Evolutionary conservation across 257 asterid genomes (phyloP).

Genomic region (Solanum chiquidenum): DNA sequence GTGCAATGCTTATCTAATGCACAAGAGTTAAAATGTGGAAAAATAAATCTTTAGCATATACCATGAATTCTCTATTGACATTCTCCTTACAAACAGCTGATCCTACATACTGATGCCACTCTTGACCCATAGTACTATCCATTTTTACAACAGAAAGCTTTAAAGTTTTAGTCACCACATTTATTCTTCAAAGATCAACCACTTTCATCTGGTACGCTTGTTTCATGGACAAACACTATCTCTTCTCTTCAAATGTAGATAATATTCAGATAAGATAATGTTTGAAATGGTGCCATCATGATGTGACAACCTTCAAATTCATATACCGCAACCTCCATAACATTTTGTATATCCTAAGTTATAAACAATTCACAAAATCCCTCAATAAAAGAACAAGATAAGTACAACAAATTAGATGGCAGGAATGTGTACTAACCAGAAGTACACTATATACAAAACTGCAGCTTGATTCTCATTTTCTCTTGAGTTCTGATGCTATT

Average conservation of each 20-base stretch:
- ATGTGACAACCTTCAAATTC: neutral
- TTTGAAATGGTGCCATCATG: neutral
- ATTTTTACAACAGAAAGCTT: neutral
- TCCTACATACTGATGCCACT: neutral
- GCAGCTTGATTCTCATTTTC: slow-evolving; percentile 17
- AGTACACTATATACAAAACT: neutral
- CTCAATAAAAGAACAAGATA: neutral
- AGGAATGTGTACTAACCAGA: slow-evolving; percentile 9
- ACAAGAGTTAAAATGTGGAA: neutral
- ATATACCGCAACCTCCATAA: neutral
- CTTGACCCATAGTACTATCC: neutral
- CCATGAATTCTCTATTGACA: neutral
- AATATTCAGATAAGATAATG: neutral
- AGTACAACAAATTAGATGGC: neutral
- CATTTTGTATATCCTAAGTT: neutral
- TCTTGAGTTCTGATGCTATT: slow-evolving; percentile 17
- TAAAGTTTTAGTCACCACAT: neutral
- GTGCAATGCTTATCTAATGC: neutral
- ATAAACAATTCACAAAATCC: neutral
- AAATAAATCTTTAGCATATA: neutral
- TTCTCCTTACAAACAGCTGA: neutral
- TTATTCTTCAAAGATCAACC: neutral
- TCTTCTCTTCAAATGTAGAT: neutral
- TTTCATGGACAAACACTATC: neutral
- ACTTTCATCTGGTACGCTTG: neutral